These are phyloP conservation scores for Psilocybe azurescens DNA, from an alignment of 768 basidiomycete species.

Conservation along the genomic window DNA sequence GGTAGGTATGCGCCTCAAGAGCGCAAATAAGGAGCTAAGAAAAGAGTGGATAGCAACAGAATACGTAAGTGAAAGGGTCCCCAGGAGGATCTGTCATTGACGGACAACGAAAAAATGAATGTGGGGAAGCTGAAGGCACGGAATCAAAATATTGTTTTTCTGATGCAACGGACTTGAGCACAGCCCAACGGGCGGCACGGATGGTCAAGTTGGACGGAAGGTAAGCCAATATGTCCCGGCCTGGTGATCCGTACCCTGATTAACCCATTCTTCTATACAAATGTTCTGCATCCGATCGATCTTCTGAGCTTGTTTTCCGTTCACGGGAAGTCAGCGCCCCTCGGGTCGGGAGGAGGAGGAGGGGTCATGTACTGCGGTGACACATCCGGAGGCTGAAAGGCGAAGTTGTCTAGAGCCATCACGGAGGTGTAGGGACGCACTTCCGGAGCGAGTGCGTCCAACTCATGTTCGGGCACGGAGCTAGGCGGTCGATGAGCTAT, in stretches of 20 bases:
- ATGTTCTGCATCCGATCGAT: constrained; percentile 38
- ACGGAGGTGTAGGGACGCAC: constrained; percentile 37
- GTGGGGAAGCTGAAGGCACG: constrained; percentile 44
- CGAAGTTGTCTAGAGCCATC: constrained; percentile 33
- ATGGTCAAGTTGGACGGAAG: not conserved
- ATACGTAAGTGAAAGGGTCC: constrained; percentile 49
- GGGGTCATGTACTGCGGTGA: constrained; percentile 22
- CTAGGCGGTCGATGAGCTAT: constrained; percentile 19
- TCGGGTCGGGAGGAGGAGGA: constrained; percentile 19
- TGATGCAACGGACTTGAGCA: constrained; percentile 7
- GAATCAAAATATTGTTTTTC: constrained; percentile 20
- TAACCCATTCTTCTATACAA: constrained; percentile 28
- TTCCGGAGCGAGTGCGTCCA: constrained; percentile 34
- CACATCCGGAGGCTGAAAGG: constrained; percentile 32
- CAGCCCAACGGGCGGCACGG: not conserved
- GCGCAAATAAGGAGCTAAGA: constrained; percentile 49
- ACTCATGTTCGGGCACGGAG: constrained; percentile 27
- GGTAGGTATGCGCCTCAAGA: constrained; percentile 53
- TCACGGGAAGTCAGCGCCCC: constrained; percentile 26
- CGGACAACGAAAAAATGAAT: constrained; percentile 41
- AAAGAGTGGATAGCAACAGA: constrained; percentile 57
- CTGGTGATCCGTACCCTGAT: constrained; percentile 31
- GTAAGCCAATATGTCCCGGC: constrained; percentile 15
- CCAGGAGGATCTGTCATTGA: constrained; percentile 46
- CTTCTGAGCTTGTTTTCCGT: constrained; percentile 40